Evolutionary conservation across 2,329 filamentous ascomycete species (phyloP).

Genomic region (Diaporthe citrichinensis): DNA sequence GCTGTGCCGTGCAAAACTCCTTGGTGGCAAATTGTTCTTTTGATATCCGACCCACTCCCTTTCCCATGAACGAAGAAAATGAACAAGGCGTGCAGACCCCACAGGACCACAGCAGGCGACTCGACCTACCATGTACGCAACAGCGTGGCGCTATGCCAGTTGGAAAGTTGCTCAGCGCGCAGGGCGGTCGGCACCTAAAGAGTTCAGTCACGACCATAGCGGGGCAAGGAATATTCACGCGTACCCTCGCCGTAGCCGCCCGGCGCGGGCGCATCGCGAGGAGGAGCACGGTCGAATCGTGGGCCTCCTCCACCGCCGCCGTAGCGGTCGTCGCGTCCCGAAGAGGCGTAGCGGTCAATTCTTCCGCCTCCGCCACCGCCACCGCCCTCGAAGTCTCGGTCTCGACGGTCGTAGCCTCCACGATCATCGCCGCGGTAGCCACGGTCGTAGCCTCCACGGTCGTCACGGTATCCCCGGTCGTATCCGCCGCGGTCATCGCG

Average conservation of each 20-base stretch:
- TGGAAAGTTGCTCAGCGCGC: constrained; percentile 35
- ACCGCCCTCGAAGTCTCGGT: constrained; percentile 48
- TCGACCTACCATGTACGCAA: constrained; percentile 36
- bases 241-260: constrained; percentile 49
- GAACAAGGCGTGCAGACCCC: constrained; percentile 36
- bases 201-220: constrained; percentile 41
- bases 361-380: constrained; percentile 53
- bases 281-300: constrained; percentile 44
- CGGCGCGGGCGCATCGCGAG: constrained; percentile 48
- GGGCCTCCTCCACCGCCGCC: constrained; percentile 36
- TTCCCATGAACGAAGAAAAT: constrained; percentile 40
- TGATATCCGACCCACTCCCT: constrained; percentile 40
- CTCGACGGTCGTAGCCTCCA: constrained; percentile 53
- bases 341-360: constrained; percentile 56
- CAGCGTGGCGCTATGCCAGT: constrained; percentile 30
- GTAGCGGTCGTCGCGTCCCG: constrained; percentile 43
- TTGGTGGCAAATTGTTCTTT: constrained; percentile 40
- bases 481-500: constrained; percentile 34
- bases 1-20: constrained; percentile 40
- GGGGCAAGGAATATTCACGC: constrained; percentile 37
- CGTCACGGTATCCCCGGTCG: constrained; percentile 46
- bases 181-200: constrained; percentile 40
- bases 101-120: constrained; percentile 36
- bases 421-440: constrained; percentile 59
- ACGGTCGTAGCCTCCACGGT: constrained; percentile 62